These are phyloP conservation scores for Symbiodinium pilosum DNA, from an alignment of 73 alveolate species.

Conservation along the genomic window DNA sequence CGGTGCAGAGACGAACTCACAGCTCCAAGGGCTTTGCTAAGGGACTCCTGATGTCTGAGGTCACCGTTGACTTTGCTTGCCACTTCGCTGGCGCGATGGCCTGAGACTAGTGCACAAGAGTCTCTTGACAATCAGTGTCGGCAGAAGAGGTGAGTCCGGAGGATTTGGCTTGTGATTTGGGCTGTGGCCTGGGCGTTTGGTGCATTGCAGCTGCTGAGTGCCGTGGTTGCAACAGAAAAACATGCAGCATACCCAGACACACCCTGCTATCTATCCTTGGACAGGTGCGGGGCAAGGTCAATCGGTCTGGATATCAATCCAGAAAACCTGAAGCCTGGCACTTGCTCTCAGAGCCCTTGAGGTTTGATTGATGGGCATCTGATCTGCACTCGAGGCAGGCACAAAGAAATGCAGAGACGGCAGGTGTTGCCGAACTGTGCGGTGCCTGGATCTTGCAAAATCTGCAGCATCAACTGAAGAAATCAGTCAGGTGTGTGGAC, in stretches of 20 bases:
- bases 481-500: background rate
- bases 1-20: no score
- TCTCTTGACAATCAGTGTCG: background rate
- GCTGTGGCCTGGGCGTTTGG: slow-evolving; percentile 91
- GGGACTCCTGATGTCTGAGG: no score
- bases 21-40: no score
- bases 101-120: background rate
- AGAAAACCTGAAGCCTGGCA: background rate
- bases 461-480: background rate
- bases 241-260: no score
- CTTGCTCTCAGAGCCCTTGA: background rate
- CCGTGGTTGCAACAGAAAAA: no score
- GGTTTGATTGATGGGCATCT: background rate
- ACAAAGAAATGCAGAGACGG: slow-evolving; percentile 11
- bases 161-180: slow-evolving; percentile 60
- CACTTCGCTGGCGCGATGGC: background rate
- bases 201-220: slow-evolving; percentile 63
- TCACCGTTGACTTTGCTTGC: background rate
- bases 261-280: no score
- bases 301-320: slow-evolving; percentile 9
- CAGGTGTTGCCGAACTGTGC: background rate
- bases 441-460: background rate
- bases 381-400: slow-evolving; percentile 42
- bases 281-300: background rate
- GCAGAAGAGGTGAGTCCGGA: background rate